Evolutionary conservation across 441 rosid genomes (phyloP), one percentile per base, ranked within the genome.

Genomic region (Pelargonium citronellum): DNA sequence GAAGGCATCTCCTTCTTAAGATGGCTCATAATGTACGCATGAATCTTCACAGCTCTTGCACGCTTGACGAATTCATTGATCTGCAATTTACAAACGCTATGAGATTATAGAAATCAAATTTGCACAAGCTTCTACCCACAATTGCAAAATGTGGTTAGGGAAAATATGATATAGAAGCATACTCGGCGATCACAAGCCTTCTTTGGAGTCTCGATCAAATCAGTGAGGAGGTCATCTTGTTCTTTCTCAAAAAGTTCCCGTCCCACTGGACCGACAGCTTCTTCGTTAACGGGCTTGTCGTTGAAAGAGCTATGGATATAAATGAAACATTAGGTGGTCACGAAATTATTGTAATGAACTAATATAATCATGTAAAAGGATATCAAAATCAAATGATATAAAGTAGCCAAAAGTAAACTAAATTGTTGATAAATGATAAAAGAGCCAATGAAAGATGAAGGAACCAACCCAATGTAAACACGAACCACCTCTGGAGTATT

Each of bases 141-240:
- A 22, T 55, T 3, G 37, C 37, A 30, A 3, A 30, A 2, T 5
- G 5, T 30, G 37, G 19, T 16, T 63, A 22, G 66, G 16, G 61
- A 74, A 74, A 27, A 73, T 64, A 67, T 69, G 20, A n/a, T 41
- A 30, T 65, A 12, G 7, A 22, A 73, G 81, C 96, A 89, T 79
- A 91, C 97, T 30, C 92, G 88, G 20, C 97, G 97, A 87, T 92
- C 98, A 68, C 99, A 95, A 73, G 98, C 99, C 82, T 92, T 95
- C 84, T 92, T 95, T 1, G 99, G 98, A 61, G 90, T 87, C 74
- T 92, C 93, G 80, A 89, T 90, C 44, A 95, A 79, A 83, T 95
- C 98, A 57, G 95, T 66, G 55, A 95, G 87, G 72, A 95, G 97
- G 79, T 90, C 90, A 1, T 88, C 91, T 77, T 95, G 99, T 83